Base-by-base conservation (phyloP, 164 flowering plant genomes). In the Echeveria elegans region DNA sequence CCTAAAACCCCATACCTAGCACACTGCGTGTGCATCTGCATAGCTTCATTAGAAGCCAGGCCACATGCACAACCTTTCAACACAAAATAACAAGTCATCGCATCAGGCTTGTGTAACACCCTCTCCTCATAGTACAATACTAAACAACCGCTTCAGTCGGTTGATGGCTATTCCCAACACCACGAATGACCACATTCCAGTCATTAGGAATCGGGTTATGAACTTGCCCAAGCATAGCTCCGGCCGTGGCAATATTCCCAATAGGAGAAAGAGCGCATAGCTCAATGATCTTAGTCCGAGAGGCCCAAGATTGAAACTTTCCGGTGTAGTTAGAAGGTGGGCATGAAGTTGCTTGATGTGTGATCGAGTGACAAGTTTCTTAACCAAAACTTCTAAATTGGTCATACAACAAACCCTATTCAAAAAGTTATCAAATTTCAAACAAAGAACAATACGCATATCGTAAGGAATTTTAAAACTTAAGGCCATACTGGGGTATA, bases 131-230 rank as follows among this genome's bases (percentile, higher is more conserved):
- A 67, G 76, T 9, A 45, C 70, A 71, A 74, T 73, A 88, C 67
- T 70, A 77, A 0, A 70, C 4, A 71, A 89, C 8, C 64, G 97
- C 87, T 6, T 53, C 16, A 45, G 66, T 68, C 59, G 98, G 98
- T 16, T 74, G 65, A 23, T 72, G 70, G 77, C 86, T 70, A 7
- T 59, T 77, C 50, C 90, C 84, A 67, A 78, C 75, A 72, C 95
- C 98, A 4, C 97, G 90, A 65, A 94, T 75, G 70, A 90, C 62
- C 50, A 97, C 90, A 72, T 93, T 90, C 82, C 84, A 89, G 73
- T 91, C 89, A 69, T 88, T 85, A 68, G 92, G 86, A 50, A 68
- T 53, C 0, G 96, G 98, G 29, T 12, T 18, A 12, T 47, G 72
- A 66, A 88, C 71, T n/a, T 31, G 76, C n/a, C 64, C 70, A 85